Base-by-base conservation (phyloP, 75 land plant genomes). In the Sequoiadendron giganteum region DNA sequence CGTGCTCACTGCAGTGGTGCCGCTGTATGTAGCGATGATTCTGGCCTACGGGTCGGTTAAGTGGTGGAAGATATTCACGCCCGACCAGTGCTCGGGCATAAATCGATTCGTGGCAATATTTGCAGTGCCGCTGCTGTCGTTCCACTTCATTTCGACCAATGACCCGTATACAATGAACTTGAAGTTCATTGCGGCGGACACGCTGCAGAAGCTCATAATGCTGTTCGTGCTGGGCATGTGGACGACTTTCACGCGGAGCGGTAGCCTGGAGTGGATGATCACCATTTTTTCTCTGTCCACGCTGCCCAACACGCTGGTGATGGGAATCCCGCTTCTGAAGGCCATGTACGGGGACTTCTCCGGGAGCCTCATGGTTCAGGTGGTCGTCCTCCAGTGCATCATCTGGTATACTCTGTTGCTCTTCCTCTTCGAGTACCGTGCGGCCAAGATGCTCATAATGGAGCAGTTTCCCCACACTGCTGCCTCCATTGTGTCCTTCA, bases 31-130 rank as follows among this genome's bases (percentile, higher is more conserved):
- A 58, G 97, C 98, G 43, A 96, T 96, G 98, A 93, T 97, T 65
- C 77, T 97, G 72, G 98, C 98, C 6, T 96, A 96, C 86, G 98
- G 98, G 7, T 95, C 98, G 0, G 97, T 96, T 61, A 95, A 91
- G 85, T 96, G 98, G 98, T 96, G 98, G 98, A 92, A 93, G 90
- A 96, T 96, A 86, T 93, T 96, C 87, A 89, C 95, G 39, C 98
- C 98, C 2, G 94, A 93, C 43, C 98, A 96, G 89, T 96, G 98
- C 91, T 93, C 95, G 49, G 98, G 98, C 16, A 94, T 96, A 89
- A 96, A 96, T 91, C 94, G 98, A 6, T 96, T 96, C 89, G 98
- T 97, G 9, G 97, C 98, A 18, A 89, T 97, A n/a, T 97, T 97
- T 76, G 98, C 98, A 1, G 98, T 97, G 21, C 98, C 98, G 36